These are phyloP conservation scores for Tinospora cordifolia DNA, from an alignment of 164 flowering plant genomes.

Conservation along the genomic window DNA sequence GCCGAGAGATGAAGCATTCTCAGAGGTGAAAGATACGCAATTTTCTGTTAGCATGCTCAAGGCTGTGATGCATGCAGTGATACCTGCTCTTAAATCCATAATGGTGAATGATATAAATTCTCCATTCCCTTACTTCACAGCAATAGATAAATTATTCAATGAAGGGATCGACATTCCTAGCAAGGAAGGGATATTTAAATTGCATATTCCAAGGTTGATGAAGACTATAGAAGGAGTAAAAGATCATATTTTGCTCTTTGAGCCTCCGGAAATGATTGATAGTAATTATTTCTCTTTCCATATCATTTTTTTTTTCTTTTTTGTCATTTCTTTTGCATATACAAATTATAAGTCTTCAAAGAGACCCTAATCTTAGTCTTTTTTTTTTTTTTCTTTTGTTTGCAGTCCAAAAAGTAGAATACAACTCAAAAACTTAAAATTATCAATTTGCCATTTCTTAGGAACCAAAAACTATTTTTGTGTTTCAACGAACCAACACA, in stretches of 20 bases:
- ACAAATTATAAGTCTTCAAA: too few species aligned
- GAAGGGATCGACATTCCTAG: slow-evolving; percentile 19
- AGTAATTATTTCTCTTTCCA: slow-evolving; percentile 9
- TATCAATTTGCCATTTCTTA: too few species aligned
- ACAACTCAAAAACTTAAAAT: too few species aligned
- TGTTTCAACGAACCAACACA: too few species aligned
- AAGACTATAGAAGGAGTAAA: slow-evolving; percentile 8
- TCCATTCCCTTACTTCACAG: slow-evolving; percentile 28
- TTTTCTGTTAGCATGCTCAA: slow-evolving; percentile 15
- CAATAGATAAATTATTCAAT: slow-evolving; percentile 25
- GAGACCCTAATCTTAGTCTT: too few species aligned
- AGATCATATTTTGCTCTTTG: slow-evolving; percentile 27
- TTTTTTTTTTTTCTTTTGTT: too few species aligned
- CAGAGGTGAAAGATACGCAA: slow-evolving; percentile 20
- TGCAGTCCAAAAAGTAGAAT: too few species aligned
- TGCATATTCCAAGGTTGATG: slow-evolving; percentile 19
- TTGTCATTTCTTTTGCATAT: too few species aligned
- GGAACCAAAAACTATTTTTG: too few species aligned
- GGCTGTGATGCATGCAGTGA: slow-evolving; percentile 19
- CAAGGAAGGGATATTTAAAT: background rate
- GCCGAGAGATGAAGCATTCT: slow-evolving; percentile 38
- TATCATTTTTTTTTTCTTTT: too few species aligned
- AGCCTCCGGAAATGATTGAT: slow-evolving; percentile 22
- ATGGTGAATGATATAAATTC: background rate
- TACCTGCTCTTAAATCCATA: slow-evolving; percentile 17